Conservation (phyloP, 2,329 filamentous ascomycete genomes). For the Alternaria solani region DNA sequence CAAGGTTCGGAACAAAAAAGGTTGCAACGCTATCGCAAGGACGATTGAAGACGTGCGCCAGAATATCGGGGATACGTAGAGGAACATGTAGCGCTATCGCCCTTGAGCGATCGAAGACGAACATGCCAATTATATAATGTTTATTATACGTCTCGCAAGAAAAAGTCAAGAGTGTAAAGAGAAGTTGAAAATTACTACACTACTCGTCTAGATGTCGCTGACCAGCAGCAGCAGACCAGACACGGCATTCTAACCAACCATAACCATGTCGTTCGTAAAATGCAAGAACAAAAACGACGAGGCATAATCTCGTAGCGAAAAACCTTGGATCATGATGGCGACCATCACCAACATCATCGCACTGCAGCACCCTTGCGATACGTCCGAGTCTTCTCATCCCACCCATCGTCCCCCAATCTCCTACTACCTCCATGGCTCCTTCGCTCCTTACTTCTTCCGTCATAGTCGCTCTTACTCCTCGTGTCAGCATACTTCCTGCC, state of each 20-base stretch:
- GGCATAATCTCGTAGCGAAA: background rate
- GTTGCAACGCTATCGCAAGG: constrained; percentile 23
- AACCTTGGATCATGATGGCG: too few relatives aligned
- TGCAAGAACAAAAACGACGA: background rate
- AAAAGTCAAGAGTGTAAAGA: background rate
- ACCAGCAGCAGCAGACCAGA: constrained; percentile 7
- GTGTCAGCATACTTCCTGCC: constrained; percentile 53
- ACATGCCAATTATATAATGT: constrained; percentile 14
- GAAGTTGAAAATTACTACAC: background rate
- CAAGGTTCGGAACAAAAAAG: background rate
- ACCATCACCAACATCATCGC: constrained; percentile 48
- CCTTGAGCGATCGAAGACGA: constrained; percentile 9
- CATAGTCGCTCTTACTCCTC: constrained; percentile 34
- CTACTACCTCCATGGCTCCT: constrained; percentile 43
- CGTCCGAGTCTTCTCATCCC: constrained; percentile 47
- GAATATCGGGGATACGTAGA: background rate
- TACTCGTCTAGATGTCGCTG: constrained; percentile 1
- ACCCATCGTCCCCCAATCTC: constrained; percentile 47
- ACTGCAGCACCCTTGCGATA: constrained; percentile 66
- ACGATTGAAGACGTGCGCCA: constrained; percentile 26
- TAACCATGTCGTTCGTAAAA: background rate
- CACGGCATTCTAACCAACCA: background rate
- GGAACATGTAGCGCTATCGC: constrained; percentile 14
- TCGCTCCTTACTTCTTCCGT: constrained; percentile 10
- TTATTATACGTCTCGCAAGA: background rate